phyloP scores from a whole-genome alignment of 176 grass and related monocot genomes.

The Oryza meridionalis region DNA sequence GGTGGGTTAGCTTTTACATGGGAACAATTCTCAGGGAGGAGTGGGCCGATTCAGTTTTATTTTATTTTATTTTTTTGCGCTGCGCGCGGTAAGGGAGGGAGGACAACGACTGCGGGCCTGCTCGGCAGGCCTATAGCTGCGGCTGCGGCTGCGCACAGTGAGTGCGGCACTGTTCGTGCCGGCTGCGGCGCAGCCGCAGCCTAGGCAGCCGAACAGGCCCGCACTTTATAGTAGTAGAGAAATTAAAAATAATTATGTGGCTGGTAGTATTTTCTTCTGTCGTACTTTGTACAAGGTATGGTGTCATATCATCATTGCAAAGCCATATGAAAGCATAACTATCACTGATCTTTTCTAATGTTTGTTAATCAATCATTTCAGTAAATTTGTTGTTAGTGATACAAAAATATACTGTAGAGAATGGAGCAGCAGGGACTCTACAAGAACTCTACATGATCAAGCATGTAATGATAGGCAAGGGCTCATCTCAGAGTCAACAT shows the following conservation, averaged over 20 bases:
- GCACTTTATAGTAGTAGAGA: too few relatives aligned
- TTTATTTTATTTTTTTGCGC: too few relatives aligned
- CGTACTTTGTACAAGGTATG: neutral
- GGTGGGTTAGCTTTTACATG: too few relatives aligned
- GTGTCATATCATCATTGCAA: neutral
- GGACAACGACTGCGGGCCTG: too few relatives aligned
- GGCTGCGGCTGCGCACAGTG: too few relatives aligned
- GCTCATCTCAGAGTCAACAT: neutral
- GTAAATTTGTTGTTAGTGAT: conserved; percentile 2
- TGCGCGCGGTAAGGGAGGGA: too few relatives aligned
- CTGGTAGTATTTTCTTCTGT: conserved; percentile 21
- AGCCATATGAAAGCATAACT: conserved; percentile 14
- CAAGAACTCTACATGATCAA: conserved; percentile 5
- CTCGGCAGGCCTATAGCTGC: too few relatives aligned
- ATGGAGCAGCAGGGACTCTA: neutral
- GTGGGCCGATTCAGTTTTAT: too few relatives aligned
- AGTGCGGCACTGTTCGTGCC: too few relatives aligned
- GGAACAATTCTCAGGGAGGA: too few relatives aligned
- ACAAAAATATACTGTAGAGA: conserved; percentile 7
- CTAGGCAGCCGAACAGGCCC: too few relatives aligned
- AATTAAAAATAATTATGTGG: conserved; percentile 9
- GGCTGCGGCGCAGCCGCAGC: too few relatives aligned
- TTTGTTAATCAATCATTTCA: conserved; percentile 17
- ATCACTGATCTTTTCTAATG: neutral
- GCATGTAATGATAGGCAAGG: conserved; percentile 27